Evolutionary conservation across 805 yeast genomes (phyloP).

Genomic region (Novakomyces olei): DNA sequence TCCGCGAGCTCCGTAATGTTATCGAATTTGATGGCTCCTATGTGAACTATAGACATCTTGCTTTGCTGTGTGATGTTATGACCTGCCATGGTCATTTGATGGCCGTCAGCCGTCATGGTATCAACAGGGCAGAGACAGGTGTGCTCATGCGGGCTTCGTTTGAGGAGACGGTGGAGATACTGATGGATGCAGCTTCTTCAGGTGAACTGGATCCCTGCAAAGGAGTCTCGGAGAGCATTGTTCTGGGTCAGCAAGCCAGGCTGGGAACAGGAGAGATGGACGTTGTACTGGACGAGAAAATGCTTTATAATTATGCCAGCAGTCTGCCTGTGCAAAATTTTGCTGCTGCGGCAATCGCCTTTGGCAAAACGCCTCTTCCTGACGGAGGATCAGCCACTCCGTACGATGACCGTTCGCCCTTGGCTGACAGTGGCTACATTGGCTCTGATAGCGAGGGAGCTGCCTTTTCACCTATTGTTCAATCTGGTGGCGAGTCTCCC

Average conservation of each 20-base stretch:
- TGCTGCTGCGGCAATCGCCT: constrained; percentile 13
- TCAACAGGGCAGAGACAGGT: constrained; percentile 95
- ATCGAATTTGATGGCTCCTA: constrained; percentile 99
- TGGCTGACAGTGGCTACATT: constrained; percentile 40
- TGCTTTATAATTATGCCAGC: constrained; percentile 24
- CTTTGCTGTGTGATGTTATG: constrained; percentile 92
- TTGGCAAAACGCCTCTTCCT: constrained; percentile 5
- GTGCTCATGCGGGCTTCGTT: constrained; percentile 98
- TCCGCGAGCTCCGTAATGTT: constrained; percentile 84
- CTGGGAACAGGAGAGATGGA: constrained; percentile 97
- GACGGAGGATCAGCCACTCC: constrained; percentile 91
- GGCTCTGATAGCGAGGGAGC: constrained; percentile 48
- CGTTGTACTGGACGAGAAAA: constrained; percentile 77
- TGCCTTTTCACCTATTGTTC: constrained; percentile 70
- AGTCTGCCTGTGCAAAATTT: constrained; percentile 18
- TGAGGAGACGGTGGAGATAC: constrained; percentile 95
- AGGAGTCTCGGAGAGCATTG: constrained; percentile 95
- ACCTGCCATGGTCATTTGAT: constrained; percentile 93
- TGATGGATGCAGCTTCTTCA: constrained; percentile 92
- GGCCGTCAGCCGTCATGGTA: constrained; percentile 99
- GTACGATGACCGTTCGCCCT: constrained; percentile 45
- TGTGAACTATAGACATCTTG: constrained; percentile 96
- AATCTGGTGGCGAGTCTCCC: constrained; percentile 61
- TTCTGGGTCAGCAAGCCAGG: constrained; percentile 96
- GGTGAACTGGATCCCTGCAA: constrained; percentile 96